Evolutionary conservation across 1,139 yeast genomes (phyloP), one percentile per base, ranked within the genome.

Genomic region (Magnusiomyces starmeri): DNA sequence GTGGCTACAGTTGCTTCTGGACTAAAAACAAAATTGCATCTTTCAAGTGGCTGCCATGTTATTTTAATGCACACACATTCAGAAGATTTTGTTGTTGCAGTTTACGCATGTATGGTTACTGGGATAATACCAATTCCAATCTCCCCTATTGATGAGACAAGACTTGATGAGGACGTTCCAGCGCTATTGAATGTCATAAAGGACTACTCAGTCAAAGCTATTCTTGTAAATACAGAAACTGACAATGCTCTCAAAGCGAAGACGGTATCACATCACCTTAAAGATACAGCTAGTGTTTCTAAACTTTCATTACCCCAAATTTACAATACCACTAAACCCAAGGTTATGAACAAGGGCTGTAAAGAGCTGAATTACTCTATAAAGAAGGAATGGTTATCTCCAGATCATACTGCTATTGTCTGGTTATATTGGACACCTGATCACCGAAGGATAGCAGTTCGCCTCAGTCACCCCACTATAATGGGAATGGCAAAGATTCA

Each of bases 121-220:
- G 96, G 97, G 1, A 73, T 89, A 3, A 76, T 85, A 7, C 84
- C 92, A 0, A 79, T 92, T 16, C 96, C 97, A 0, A 68, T 92
- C 66, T 74, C 85, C 4, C 89, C 95, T 0, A 71, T 89, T 50
- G 90, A 85, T 59, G 75, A 82, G 10, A 77, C 76, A 50, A 72
- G 92, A 54, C 72, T 83, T 10, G 82, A 79, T 1, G 96, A 87
- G 62, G 97, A 92, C 64, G 75, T 83, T 24, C 80, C 82, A 1
- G 84, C 86, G 0, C 76, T 90, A 55, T 71, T 82, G 14, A 79
- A 80, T 18, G 76, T 88, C 0, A 71, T 87, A 25, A 75, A 77
- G 57, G 94, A 85, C 59, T 89, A 81, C 65, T 80, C 81, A 41
- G 82, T 88, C 3, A 76, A 74, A 50, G 85, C 86, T 43, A 75